Conservation (phyloP, 441 rosid species). For the Adansonia grandidieri region DNA sequence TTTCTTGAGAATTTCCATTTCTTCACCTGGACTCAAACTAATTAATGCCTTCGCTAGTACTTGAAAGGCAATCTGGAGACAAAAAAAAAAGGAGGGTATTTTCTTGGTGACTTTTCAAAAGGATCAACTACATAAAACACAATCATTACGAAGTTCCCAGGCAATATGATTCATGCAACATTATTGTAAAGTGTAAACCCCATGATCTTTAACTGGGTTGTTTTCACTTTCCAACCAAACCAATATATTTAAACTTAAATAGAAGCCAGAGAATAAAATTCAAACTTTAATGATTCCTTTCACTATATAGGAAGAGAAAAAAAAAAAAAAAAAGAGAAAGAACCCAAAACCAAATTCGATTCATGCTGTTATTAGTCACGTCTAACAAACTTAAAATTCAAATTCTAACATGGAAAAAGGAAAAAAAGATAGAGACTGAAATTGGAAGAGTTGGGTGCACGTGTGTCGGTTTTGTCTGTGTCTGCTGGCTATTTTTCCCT, state of each 20-base stretch:
- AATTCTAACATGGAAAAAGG: too few species aligned
- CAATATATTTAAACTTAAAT: constrained; percentile 28
- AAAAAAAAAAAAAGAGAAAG: background rate
- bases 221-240: constrained; percentile 41
- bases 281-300: constrained; percentile 35
- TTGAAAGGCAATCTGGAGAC: constrained; percentile 80
- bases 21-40: constrained; percentile 81
- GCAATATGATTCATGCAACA: constrained; percentile 54
- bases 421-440: background rate
- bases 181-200: constrained; percentile 41
- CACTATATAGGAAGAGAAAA: background rate
- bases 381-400: background rate
- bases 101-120: constrained; percentile 34
- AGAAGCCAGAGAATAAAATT: constrained; percentile 44
- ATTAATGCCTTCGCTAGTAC: constrained; percentile 91
- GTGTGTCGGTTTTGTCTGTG: constrained; percentile 24
- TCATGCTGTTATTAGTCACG: background rate
- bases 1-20: constrained; percentile 69
- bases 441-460: constrained; percentile 7
- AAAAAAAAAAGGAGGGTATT: background rate
- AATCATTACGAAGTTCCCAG: constrained; percentile 45
- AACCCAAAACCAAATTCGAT: background rate
- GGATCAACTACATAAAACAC: background rate
- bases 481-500: constrained; percentile 15
- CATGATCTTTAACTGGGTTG: constrained; percentile 34